Evolutionary conservation across 2,329 filamentous ascomycete genomes (phyloP).

Genomic region (Macroventuria anomochaeta): DNA sequence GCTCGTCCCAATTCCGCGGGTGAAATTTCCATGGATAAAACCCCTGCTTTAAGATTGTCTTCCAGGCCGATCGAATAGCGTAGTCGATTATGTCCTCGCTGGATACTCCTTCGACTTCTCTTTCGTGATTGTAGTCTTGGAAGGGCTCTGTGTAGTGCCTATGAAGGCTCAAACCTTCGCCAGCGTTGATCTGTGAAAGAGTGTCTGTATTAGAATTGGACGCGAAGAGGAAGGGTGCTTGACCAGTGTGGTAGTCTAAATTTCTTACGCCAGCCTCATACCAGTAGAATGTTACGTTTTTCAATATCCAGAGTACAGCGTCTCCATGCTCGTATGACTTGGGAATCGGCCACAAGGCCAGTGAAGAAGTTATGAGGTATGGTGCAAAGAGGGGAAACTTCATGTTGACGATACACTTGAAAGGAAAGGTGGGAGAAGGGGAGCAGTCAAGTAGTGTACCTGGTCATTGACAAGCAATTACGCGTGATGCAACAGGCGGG

Average conservation of each 20-base stretch:
- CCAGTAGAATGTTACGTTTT: constrained; percentile 46
- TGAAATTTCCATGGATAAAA: constrained; percentile 83
- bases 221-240: constrained; percentile 21
- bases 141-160: constrained; percentile 19
- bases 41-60: constrained; percentile 69
- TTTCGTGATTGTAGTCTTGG: neutral
- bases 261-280: constrained; percentile 45
- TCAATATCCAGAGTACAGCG: constrained; percentile 49
- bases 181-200: constrained; percentile 18
- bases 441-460: neutral
- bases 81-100: constrained; percentile 58
- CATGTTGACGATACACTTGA: constrained; percentile 23
- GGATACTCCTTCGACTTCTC: constrained; percentile 39
- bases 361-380: constrained; percentile 31
- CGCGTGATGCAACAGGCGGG: neutral
- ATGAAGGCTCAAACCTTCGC: constrained; percentile 13
- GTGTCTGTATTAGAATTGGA: constrained; percentile 29
- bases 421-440: neutral
- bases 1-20: constrained; percentile 69
- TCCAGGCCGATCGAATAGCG: constrained; percentile 62
- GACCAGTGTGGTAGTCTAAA: constrained; percentile 30
- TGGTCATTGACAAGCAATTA: neutral
- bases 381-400: constrained; percentile 23
- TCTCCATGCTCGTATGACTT: constrained; percentile 47
- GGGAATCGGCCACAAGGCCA: constrained; percentile 55